Base-by-base conservation (phyloP, 1,284 basidiomycete species). In the Puccinia horiana region DNA sequence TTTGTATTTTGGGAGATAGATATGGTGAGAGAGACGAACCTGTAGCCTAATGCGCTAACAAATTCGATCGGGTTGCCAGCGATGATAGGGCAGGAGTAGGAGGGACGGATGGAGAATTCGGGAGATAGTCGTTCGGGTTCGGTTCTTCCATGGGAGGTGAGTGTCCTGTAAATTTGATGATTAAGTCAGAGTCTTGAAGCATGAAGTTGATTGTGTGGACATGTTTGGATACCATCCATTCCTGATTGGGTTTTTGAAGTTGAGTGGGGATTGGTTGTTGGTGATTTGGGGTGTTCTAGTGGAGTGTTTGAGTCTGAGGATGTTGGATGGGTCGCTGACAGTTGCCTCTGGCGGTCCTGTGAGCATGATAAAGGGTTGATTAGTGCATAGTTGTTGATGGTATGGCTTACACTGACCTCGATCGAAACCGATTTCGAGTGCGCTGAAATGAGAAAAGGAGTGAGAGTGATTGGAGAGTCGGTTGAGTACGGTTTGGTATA, bases 51-150 rank as follows among this genome's bases (percentile, higher is more conserved):
- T 47, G 80, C 80, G 44, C 72, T 67, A 12, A 65, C 12, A 42
- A 81, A 81, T 29, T 81, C 72, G 61, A 81, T 61, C 23, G 80
- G 80, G 40, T 81, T 61, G 4, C 80, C 80, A 32, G 73, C 58
- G n/a, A 75, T 18, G 58, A 81, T 73, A 35, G 80, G 72, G 49
- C 72, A 74, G 32, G 47, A 42, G 80, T 81, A 65, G 18, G 35
- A 42, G 4, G 80, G 80, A n/a, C 80, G n/a, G 23, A 75, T 75
- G 23, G 49, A 67, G 47, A 76, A 81, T 5, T 81, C 80, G 29
- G 80, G 80, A n/a, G 80, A 81, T 16, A 81, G 32, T n/a, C 80
- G 26, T 69, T 81, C 80, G n/a, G 80, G 61, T 56, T 81, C 80
- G 61, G 61, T 42, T 44, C 72, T 72, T 47, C 80, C 80, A 2